Evolutionary conservation across 352 stramenopile species (phyloP).

Genomic region (Globisporangium paddicum): DNA sequence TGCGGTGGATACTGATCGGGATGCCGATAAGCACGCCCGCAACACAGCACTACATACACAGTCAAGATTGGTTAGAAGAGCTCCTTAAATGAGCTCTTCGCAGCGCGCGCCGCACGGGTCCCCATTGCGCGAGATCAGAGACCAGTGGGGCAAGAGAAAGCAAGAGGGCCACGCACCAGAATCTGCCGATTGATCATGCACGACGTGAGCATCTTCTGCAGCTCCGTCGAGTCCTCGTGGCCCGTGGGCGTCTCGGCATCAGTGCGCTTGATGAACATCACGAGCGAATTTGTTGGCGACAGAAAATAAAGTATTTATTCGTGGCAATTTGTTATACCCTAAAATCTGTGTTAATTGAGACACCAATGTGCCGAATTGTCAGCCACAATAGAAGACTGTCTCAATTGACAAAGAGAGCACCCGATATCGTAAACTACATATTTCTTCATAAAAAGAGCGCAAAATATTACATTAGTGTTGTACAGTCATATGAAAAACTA

Average conservation of each 20-base stretch:
- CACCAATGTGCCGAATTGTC: too few relatives aligned
- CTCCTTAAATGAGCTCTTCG: not conserved
- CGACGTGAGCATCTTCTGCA: constrained; percentile 81
- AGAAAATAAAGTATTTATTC: not conserved
- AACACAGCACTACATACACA: constrained; percentile 51
- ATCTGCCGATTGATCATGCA: constrained; percentile 86
- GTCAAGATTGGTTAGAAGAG: not conserved
- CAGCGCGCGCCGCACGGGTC: not conserved
- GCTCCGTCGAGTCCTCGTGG: constrained; percentile 60
- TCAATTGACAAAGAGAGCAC: too few relatives aligned
- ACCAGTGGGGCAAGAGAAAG: too few relatives aligned
- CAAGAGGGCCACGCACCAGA: constrained; percentile 28
- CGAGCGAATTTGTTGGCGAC: not conserved
- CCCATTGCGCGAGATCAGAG: not conserved
- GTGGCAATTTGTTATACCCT: too few relatives aligned
- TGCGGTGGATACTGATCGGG: constrained; percentile 76
- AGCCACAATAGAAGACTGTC: too few relatives aligned
- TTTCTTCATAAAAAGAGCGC: too few relatives aligned
- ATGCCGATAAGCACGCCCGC: constrained; percentile 77
- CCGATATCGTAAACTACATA: too few relatives aligned
- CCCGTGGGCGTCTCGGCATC: constrained; percentile 48
- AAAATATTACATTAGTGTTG: too few relatives aligned
- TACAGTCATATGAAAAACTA: too few relatives aligned
- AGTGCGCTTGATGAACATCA: constrained; percentile 48
- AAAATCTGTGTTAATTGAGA: too few relatives aligned